phyloP scores from a whole-genome alignment of 768 basidiomycete species.

The Russula lepida region DNA sequence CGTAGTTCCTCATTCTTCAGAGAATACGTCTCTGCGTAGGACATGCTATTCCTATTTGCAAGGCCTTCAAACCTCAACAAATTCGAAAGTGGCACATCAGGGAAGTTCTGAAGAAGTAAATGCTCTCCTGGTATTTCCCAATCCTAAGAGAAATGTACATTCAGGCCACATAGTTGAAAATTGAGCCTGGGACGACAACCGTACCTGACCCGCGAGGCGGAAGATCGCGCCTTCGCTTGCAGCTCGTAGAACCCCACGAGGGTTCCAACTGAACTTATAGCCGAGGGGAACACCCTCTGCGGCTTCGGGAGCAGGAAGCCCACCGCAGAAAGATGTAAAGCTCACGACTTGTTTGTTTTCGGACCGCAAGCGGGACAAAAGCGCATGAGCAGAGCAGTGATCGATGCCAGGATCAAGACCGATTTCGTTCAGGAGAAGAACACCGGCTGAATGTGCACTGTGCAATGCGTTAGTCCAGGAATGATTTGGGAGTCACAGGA shows the following conservation, averaged over 20 bases:
- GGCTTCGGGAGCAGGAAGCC: conserved; percentile 71
- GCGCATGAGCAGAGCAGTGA: conserved; percentile 74
- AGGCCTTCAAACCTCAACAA: conserved; percentile 70
- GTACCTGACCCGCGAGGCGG: conserved; percentile 47
- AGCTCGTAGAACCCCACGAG: conserved; percentile 76
- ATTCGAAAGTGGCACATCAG: conserved; percentile 54
- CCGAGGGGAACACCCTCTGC: conserved; percentile 55
- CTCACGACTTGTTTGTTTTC: conserved; percentile 52
- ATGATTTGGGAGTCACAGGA: not conserved
- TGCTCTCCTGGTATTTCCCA: conserved; percentile 42
- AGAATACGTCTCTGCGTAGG: conserved; percentile 60
- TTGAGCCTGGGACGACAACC: not conserved
- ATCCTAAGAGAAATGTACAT: conserved; percentile 28
- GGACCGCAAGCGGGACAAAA: conserved; percentile 45
- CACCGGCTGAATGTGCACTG: conserved; percentile 53
- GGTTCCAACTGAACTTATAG: conserved; percentile 96
- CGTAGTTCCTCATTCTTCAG: conserved; percentile 39
- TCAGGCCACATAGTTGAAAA: not conserved
- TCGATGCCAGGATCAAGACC: conserved; percentile 87
- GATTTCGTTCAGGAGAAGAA: conserved; percentile 83
- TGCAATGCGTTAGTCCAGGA: not conserved
- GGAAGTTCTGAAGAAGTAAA: conserved; percentile 52
- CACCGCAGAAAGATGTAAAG: conserved; percentile 90
- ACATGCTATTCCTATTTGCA: conserved; percentile 75
- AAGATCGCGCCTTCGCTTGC: conserved; percentile 67